phyloP scores from a whole-genome alignment of 2,329 filamentous ascomycete species.

The Nemania diffusa region DNA sequence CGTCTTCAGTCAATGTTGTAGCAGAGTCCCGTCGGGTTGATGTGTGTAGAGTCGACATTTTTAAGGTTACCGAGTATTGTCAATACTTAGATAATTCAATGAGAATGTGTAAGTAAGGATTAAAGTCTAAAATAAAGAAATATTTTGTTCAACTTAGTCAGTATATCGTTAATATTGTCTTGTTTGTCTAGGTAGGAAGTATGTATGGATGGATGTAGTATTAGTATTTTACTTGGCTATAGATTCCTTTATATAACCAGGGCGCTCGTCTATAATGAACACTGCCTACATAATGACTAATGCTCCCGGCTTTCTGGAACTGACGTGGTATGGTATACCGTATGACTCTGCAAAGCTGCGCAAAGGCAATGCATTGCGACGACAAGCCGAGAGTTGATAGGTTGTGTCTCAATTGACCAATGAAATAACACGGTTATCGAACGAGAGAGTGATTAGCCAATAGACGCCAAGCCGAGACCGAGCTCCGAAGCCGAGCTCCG shows the following conservation, averaged over 20 bases:
- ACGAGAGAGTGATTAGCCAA: not conserved
- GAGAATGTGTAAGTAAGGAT: not conserved
- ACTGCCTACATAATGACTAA: not conserved
- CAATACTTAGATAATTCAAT: not conserved
- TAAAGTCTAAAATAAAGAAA: not conserved
- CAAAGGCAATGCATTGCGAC: not conserved
- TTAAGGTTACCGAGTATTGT: slow-evolving; percentile 6
- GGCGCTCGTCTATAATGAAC: not conserved
- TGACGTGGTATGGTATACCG: not conserved
- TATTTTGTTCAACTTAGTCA: not conserved
- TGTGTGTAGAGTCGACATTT: slow-evolving; percentile 22
- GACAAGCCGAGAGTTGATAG: slow-evolving; percentile 11
- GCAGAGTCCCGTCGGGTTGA: slow-evolving; percentile 32
- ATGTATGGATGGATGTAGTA: not conserved
- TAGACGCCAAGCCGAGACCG: slow-evolving; percentile 46
- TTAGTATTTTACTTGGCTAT: not conserved
- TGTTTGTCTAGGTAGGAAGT: not conserved
- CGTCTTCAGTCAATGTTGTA: slow-evolving; percentile 38
- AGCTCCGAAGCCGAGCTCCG: slow-evolving; percentile 34
- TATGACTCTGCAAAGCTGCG: slow-evolving; percentile 11
- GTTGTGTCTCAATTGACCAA: slow-evolving; percentile 14
- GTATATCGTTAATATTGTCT: not conserved
- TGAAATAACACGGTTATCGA: not conserved
- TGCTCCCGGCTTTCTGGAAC: not conserved
- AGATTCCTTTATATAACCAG: slow-evolving; percentile 12